phyloP scores from a whole-genome alignment of 2,329 filamentous ascomycete genomes.

The Colletotrichum shisoi region DNA sequence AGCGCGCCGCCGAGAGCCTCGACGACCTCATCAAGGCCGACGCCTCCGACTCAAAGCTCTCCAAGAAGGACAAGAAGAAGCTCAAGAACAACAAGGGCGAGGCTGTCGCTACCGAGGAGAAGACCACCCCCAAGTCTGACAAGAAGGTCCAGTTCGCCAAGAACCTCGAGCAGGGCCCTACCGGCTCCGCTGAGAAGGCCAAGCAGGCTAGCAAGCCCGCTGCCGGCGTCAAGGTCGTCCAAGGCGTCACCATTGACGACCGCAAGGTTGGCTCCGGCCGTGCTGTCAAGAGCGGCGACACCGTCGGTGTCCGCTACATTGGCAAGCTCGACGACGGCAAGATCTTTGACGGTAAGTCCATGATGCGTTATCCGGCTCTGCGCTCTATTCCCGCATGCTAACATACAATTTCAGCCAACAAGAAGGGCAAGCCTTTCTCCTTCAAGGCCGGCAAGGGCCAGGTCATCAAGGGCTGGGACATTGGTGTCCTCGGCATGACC shows the following conservation, averaged over 20 bases:
- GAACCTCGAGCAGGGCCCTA: conserved; percentile 96
- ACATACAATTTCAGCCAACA: conserved; percentile 73
- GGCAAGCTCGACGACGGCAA: conserved; percentile 95
- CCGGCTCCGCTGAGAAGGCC: conserved; percentile 66
- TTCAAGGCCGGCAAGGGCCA: conserved; percentile 95
- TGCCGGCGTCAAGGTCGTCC: conserved; percentile 77
- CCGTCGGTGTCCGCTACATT: conserved; percentile 94
- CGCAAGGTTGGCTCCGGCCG: conserved; percentile 89
- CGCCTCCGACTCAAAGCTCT: conserved; percentile 76
- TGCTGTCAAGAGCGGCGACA: conserved; percentile 87
- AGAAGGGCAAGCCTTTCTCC: conserved; percentile 96
- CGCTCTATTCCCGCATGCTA: conserved; percentile 24
- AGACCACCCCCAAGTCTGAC: conserved; percentile 68
- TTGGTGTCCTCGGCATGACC: conserved; percentile 90
- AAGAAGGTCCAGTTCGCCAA: conserved; percentile 99
- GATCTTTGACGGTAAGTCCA: conserved; percentile 84
- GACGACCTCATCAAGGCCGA: conserved; percentile 84
- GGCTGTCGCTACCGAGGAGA: conserved; percentile 69
- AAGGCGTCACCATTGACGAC: conserved; percentile 93
- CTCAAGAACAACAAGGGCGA: conserved; percentile 98
- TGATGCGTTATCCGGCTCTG: conserved; percentile 54
- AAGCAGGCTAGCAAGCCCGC: conserved; percentile 51
- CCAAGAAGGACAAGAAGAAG: conserved; percentile 98
- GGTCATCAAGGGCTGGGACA: conserved; percentile 99
- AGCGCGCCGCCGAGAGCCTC: conserved; percentile 83